Percentiles rank a stretch among this genome's conserved stretches.
These are phyloP conservation scores for Cladophialophora immunda DNA, from an alignment of 2,329 filamentous ascomycete genomes.

Conservation along the genomic window DNA sequence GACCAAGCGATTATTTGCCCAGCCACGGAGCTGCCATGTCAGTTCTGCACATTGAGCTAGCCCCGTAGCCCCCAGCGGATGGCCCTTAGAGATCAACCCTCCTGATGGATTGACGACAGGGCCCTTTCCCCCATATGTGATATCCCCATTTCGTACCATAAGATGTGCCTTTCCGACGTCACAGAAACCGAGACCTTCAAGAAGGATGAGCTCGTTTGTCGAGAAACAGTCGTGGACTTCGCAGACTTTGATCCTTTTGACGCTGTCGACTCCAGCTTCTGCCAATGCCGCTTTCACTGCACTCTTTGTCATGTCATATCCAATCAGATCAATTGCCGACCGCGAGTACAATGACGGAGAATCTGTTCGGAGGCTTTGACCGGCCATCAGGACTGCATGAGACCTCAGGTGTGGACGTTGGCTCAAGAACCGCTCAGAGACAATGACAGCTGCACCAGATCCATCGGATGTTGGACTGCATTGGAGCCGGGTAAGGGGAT, in stretches of 20 bases:
- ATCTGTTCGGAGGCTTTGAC: constrained; percentile 78
- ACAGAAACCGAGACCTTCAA: constrained; percentile 83
- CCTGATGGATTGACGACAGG: constrained; percentile 82
- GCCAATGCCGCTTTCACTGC: background rate
- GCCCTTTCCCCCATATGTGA: constrained; percentile 82
- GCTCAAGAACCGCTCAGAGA: constrained; percentile 86
- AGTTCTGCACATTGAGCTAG: constrained; percentile 94
- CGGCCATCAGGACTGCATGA: constrained; percentile 84
- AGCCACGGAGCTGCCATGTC: constrained; percentile 92
- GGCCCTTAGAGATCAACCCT: constrained; percentile 93
- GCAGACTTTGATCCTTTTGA: constrained; percentile 74
- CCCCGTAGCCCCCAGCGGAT: constrained; percentile 90
- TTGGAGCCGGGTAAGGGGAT: constrained; percentile 26
- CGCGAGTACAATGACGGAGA: background rate
- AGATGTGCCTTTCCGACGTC: constrained; percentile 86
- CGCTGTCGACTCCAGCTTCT: background rate
- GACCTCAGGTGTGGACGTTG: constrained; percentile 79
- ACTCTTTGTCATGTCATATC: background rate
- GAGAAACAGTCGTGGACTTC: constrained; percentile 91
- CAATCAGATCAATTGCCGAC: constrained; percentile 1
- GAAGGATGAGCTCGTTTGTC: constrained; percentile 60
- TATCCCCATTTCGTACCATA: constrained; percentile 83
- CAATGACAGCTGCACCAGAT: constrained; percentile 83
- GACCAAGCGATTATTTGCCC: constrained; percentile 78
- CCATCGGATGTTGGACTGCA: constrained; percentile 54